Base-by-base conservation (phyloP, 495 filamentous ascomycete species). In the Penicillium cinerascens region DNA sequence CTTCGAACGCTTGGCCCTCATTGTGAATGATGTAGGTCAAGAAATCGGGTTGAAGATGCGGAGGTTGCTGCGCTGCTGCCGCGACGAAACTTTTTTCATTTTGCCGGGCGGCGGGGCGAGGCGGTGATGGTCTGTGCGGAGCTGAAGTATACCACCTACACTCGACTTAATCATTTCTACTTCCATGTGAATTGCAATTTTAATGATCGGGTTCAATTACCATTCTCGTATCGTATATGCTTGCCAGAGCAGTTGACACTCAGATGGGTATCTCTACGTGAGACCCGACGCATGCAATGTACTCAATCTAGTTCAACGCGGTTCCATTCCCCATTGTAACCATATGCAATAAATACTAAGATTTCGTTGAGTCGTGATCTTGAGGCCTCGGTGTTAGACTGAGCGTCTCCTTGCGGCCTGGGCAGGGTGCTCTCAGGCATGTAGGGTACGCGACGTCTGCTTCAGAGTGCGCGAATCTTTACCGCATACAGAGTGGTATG, bases 1-100 rank as follows among this genome's bases (percentile, higher is more conserved):
- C 76, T 97, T 98, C 6, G 88, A 86, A 55, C 93, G 84, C 70
- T 97, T 97, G 51, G 89, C 91, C 63, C 87, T 82, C 90, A 95
- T 95, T 54, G 66, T 82, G 60, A 49, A 58, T 37, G 49, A 36
- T 58, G 35, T 21, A n/a, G 37, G 40, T 54, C 36, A 44, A 49
- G 26, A 40, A 48, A 54, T 64, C 56, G 52, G 35, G 47, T 59
- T 55, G 49, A 29, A 49, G 27, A 52, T 52, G 26, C 49, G 45
- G 21, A 35, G 45, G 47, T 44, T 58, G 56, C 40, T 35, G 36
- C 44, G 48, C 49, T 55, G 50, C 39, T 37, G 29, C 47, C 46
- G 22, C 40, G 54, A 61, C 47, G 64, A 68, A 73, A 67, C 64
- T 71, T 73, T 74, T 75, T 70, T 69, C 58, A 66, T 71, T 68